These are phyloP conservation scores for Apiospora rasikravindrae DNA, from an alignment of 2,329 filamentous ascomycete species.

Conservation along the genomic window DNA sequence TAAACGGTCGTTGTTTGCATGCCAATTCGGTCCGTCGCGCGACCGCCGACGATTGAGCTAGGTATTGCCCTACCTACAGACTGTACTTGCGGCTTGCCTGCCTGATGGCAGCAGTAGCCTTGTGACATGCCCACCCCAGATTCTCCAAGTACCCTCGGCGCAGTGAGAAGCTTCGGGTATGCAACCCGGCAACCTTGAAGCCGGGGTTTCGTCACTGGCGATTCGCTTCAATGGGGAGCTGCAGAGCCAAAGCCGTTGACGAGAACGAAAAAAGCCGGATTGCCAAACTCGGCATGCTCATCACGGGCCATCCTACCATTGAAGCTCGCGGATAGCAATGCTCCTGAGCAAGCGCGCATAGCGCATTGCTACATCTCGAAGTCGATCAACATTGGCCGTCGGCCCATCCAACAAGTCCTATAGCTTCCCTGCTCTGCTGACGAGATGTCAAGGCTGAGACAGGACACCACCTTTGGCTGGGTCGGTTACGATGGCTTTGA, in stretches of 20 bases:
- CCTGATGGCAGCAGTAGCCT: background rate
- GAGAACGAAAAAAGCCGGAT: background rate
- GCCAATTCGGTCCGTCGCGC: slow-evolving; percentile 12
- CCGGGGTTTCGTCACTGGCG: background rate
- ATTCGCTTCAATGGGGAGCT: background rate
- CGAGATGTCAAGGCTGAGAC: slow-evolving; percentile 17
- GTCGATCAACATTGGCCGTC: background rate
- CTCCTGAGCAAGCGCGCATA: slow-evolving; percentile 1
- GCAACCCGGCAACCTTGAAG: background rate
- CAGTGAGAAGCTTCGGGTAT: slow-evolving; percentile 7
- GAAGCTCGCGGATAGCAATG: background rate
- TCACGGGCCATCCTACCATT: background rate
- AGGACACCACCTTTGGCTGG: slow-evolving; percentile 4
- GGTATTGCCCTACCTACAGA: background rate
- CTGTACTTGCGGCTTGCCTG: background rate
- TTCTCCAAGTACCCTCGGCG: background rate
- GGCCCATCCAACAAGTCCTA: slow-evolving; percentile 2
- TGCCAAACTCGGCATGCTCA: background rate
- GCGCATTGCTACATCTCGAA: background rate
- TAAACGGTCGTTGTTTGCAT: background rate
- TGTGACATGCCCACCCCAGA: slow-evolving; percentile 13
- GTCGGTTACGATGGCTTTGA: slow-evolving; percentile 2
- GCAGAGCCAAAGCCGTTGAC: background rate
- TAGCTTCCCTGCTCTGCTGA: slow-evolving; percentile 15
- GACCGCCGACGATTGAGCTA: background rate